Evolutionary conservation across 306 rosid species (phyloP), one percentile per base, ranked within the genome.

Genomic region (Ormosia emarginata): DNA sequence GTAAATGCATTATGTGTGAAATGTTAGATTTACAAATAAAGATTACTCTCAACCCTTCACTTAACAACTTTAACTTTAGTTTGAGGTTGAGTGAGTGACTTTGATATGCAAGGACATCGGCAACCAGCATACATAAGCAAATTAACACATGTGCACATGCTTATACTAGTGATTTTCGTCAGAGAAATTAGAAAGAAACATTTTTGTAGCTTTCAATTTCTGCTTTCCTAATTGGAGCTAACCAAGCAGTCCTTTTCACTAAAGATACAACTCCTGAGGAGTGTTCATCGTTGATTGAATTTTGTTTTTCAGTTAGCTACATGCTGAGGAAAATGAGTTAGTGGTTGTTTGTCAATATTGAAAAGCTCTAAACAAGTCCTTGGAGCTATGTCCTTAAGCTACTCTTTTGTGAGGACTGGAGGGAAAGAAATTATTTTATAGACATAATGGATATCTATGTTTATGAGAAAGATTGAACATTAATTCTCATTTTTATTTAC

Each of bases 191-290:
- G n/a, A 46, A 53, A 73, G 77, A 52, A 67, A 69, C 80, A 66
- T 33, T 65, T 79, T 74, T 67, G 73, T 69, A 43, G 53, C 30
- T 53, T 78, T 62, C 9, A 11, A 50, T 24, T 39, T 71, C 43
- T 55, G 7, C 47, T 79, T 46, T 68, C 65, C 33, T 61, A 40
- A 36, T 73, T 84, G 77, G 76, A 65, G 29, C 32, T 56, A 44
- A 57, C 55, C 85, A 68, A 80, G 1, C 56, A 80, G 69, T 52
- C 82, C 12, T 70, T 80, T 41, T 85, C 84, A 61, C 40, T n/a
- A 81, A 59, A 69, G 74, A 63, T 49, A 52, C 39, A 63, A 29
- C 24, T 72, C 74, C 17, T 6, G 39, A 30, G 55, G 64, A 72
- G 10, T 69, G 72, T 55, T 44, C 15, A 75, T 74, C 63, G 18